These are phyloP conservation scores for Thraustochytrium sp. DNA, from an alignment of 352 stramenopile species.

Conservation along the genomic window DNA sequence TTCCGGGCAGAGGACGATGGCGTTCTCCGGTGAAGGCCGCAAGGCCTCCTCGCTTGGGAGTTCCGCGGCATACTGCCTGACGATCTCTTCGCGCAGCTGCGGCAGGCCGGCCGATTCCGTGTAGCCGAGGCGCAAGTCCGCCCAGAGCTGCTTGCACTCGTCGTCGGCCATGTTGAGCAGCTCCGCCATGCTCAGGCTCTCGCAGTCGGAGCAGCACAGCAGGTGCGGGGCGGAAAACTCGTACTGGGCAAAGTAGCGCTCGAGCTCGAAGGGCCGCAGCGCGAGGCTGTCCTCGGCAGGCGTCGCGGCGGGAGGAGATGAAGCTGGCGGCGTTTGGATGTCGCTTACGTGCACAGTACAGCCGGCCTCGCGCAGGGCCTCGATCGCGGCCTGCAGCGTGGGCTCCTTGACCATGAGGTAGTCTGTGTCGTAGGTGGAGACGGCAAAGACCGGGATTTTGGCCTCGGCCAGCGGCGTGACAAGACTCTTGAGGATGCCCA, in stretches of 20 bases:
- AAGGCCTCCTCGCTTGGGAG: not conserved
- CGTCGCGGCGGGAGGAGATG: not conserved
- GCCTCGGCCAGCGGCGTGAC: not conserved
- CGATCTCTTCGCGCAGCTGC: slow-evolving; percentile 55
- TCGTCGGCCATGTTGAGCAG: slow-evolving; percentile 53
- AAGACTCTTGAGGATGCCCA: not conserved
- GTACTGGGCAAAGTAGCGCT: slow-evolving; percentile 60
- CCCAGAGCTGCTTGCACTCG: slow-evolving; percentile 56
- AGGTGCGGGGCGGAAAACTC: slow-evolving; percentile 56
- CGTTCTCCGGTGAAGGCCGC: not conserved
- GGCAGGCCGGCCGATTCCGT: slow-evolving; percentile 55
- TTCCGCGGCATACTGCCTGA: slow-evolving; percentile 32
- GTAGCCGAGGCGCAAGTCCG: slow-evolving; percentile 54
- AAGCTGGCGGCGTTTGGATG: not conserved
- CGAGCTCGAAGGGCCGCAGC: not conserved
- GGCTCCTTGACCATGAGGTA: slow-evolving; percentile 25
- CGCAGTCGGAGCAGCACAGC: slow-evolving; percentile 54
- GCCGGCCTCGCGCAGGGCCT: not conserved
- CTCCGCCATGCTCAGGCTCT: slow-evolving; percentile 54
- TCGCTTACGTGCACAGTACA: not conserved
- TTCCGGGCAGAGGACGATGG: slow-evolving; percentile 57
- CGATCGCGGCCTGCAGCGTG: not conserved
- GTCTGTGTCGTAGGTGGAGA: slow-evolving; percentile 35
- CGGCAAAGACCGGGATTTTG: not conserved
- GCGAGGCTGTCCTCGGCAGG: not conserved